Evolutionary conservation across 2,329 filamentous ascomycete genomes (phyloP).

Genomic region (Colletotrichum gigasporum): DNA sequence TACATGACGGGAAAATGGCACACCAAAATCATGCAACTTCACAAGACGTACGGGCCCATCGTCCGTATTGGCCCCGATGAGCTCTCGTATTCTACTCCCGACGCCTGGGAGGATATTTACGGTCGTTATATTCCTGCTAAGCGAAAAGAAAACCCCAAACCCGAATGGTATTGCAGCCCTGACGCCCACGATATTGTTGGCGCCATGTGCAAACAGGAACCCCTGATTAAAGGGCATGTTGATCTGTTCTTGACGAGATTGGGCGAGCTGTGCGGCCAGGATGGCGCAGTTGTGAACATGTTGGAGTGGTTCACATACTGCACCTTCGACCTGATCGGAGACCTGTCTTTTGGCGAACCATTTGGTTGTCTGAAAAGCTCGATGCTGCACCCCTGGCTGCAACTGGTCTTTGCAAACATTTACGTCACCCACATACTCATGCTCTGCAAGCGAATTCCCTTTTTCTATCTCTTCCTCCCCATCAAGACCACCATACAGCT

Average conservation of each 20-base stretch:
- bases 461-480: not conserved
- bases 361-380: conserved; percentile 37
- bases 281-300: conserved; percentile 32
- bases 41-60: conserved; percentile 51
- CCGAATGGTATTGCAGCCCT: not conserved
- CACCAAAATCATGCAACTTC: conserved; percentile 41
- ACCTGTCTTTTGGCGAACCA: conserved; percentile 39
- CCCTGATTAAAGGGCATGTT: conserved; percentile 46
- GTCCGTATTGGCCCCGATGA: conserved; percentile 57
- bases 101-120: conserved; percentile 52
- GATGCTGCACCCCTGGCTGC: not conserved
- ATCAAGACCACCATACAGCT: not conserved
- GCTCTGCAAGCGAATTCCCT: conserved; percentile 7
- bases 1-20: conserved; percentile 35
- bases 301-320: conserved; percentile 37
- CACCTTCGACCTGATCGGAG: conserved; percentile 42
- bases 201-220: conserved; percentile 35
- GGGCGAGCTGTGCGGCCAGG: conserved; percentile 36
- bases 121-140: conserved; percentile 34
- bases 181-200: conserved; percentile 31
- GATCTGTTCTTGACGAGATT: conserved; percentile 48
- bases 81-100: conserved; percentile 50
- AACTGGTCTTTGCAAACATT: not conserved
- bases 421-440: not conserved
- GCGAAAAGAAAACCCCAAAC: conserved; percentile 21